Percentiles rank a stretch among this genome's conserved stretches.
Conservation (phyloP, 2,329 filamentous ascomycete species). For the Magnaporthales sp. region DNA sequence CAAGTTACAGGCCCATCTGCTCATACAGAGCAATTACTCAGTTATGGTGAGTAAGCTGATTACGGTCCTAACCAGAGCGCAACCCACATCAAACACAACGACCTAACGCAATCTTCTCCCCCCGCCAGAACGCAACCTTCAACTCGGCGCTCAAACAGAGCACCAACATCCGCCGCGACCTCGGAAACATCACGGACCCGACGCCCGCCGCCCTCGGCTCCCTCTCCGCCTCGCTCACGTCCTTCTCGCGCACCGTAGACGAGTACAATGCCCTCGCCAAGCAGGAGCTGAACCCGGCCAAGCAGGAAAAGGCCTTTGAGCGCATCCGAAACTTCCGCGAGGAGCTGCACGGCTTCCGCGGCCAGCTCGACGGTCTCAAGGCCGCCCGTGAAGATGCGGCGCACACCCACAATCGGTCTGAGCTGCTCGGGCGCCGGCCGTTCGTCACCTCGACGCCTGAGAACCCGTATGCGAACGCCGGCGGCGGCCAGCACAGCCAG, state of each 20-base stretch:
- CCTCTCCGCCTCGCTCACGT: conserved; percentile 57
- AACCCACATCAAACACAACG: neutral
- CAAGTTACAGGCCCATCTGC: neutral
- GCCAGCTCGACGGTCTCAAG: conserved; percentile 70
- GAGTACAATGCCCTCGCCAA: conserved; percentile 82
- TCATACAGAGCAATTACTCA: neutral
- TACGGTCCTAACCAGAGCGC: neutral
- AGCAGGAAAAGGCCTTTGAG: conserved; percentile 84
- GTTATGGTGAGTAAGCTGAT: neutral
- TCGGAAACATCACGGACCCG: conserved; percentile 39
- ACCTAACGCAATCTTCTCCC: neutral
- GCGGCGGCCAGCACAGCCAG: conserved; percentile 21
- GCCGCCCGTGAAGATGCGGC: conserved; percentile 66
- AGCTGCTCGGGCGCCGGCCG: conserved; percentile 77
- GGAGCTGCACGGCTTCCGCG: conserved; percentile 73
- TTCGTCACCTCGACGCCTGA: conserved; percentile 76
- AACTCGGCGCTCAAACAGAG: conserved; percentile 83
- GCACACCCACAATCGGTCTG: conserved; percentile 58
- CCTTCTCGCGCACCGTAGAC: conserved; percentile 83
- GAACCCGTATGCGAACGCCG: conserved; percentile 68
- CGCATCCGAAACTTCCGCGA: conserved; percentile 76
- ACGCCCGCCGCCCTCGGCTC: conserved; percentile 52
- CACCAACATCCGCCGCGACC: conserved; percentile 69
- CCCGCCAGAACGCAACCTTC: conserved; percentile 66
- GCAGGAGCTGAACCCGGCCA: conserved; percentile 81